A percentile compares a stretch with the other conserved stretches of the same genome.
Evolutionary conservation across 352 stramenopile genomes (phyloP).

Genomic region (Phytophthora pini): DNA sequence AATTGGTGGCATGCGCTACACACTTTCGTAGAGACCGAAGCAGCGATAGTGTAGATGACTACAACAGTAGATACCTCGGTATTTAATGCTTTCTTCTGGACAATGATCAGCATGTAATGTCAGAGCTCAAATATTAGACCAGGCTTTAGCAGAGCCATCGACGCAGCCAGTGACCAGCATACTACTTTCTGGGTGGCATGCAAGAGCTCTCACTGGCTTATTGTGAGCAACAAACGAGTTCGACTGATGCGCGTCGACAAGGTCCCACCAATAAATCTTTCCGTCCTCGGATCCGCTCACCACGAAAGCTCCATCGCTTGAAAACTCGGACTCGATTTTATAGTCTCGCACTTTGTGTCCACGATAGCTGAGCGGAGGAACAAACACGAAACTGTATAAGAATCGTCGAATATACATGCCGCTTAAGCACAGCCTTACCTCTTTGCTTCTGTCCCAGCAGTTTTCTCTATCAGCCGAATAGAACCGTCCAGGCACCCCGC

Average conservation of each 20-base stretch:
- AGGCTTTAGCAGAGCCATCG: slow-evolving; percentile 80
- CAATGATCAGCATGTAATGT: not conserved
- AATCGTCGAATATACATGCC: not conserved
- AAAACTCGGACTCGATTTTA: slow-evolving; percentile 75
- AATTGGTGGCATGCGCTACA: slow-evolving; percentile 84
- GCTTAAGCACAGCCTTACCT: slow-evolving; percentile 38
- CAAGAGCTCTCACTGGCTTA: slow-evolving; percentile 68
- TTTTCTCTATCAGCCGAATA: slow-evolving; percentile 80
- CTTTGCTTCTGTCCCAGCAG: slow-evolving; percentile 70
- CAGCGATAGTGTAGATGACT: not conserved
- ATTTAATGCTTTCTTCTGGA: slow-evolving; percentile 24
- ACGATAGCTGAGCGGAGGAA: slow-evolving; percentile 47
- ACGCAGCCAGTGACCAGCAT: slow-evolving; percentile 73
- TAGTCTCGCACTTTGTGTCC: slow-evolving; percentile 72
- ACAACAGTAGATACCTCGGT: slow-evolving; percentile 6
- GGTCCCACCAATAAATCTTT: slow-evolving; percentile 69
- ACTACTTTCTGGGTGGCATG: slow-evolving; percentile 61
- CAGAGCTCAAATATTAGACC: slow-evolving; percentile 33
- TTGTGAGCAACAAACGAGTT: slow-evolving; percentile 63
- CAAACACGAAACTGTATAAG: slow-evolving; percentile 9
- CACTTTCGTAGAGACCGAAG: slow-evolving; percentile 59
- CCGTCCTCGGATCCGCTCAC: slow-evolving; percentile 84
- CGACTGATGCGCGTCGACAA: slow-evolving; percentile 44
- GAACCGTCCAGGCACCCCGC: slow-evolving; percentile 77
- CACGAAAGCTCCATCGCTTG: slow-evolving; percentile 66